These are phyloP conservation scores for Henckelia pumila DNA, from an alignment of 257 asterid species.

Conservation along the genomic window DNA sequence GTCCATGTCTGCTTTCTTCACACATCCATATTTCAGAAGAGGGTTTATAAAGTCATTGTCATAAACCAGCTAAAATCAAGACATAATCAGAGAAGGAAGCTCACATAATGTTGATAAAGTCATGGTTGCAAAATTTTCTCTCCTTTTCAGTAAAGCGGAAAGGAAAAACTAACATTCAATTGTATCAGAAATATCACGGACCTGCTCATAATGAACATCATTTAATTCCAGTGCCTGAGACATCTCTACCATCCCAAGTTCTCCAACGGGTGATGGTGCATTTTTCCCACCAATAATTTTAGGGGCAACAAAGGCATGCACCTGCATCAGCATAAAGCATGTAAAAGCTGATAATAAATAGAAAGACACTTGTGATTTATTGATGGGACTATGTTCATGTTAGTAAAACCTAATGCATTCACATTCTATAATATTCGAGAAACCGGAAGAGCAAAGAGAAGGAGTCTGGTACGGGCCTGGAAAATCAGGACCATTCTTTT, in stretches of 20 bases:
- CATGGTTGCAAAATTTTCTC: background rate
- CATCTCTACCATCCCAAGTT: conserved; percentile 99
- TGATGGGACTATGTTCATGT: background rate
- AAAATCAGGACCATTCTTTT: too few species aligned
- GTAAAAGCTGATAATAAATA: background rate
- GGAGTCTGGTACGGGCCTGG: background rate
- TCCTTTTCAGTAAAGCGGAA: background rate
- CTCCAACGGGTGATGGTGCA: conserved; percentile 97
- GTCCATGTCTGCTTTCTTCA: background rate
- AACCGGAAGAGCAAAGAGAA: background rate
- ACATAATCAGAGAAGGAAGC: background rate
- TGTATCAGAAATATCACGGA: conserved; percentile 23
- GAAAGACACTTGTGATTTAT: background rate
- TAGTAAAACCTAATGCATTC: background rate
- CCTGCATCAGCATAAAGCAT: conserved; percentile 42
- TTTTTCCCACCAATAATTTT: conserved; percentile 89
- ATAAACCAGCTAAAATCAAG: background rate
- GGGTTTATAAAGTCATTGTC: background rate
- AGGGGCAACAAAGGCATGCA: conserved; percentile 94
- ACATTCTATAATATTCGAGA: background rate
- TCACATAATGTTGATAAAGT: background rate
- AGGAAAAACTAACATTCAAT: background rate
- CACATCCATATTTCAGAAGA: background rate
- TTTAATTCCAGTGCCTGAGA: conserved; percentile 81
- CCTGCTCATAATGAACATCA: conserved; percentile 88